Conservation (phyloP, 108 stramenopile genomes). For the Chaetoceros tenuissimus region DNA sequence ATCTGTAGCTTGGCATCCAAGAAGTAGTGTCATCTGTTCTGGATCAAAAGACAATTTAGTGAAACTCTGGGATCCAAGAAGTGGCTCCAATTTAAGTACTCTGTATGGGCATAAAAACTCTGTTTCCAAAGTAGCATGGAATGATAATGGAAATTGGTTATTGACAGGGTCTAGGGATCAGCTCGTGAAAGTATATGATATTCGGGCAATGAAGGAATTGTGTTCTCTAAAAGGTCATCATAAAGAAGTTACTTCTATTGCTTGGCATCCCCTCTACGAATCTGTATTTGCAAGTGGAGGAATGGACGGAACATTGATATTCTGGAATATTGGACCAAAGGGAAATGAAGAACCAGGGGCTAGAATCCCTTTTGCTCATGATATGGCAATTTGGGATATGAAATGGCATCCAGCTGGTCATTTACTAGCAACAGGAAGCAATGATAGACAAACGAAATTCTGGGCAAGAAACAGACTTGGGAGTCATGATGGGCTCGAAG, state of each 20-base stretch:
- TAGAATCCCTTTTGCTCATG: constrained; percentile 85
- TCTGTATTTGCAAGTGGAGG: constrained; percentile 89
- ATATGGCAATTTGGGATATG: constrained; percentile 95
- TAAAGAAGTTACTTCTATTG: constrained; percentile 86
- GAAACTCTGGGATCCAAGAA: constrained; percentile 93
- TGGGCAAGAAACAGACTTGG: constrained; percentile 90
- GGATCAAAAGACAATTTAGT: constrained; percentile 89
- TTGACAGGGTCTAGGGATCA: constrained; percentile 88
- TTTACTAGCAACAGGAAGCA: constrained; percentile 80
- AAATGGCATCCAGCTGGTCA: constrained; percentile 96
- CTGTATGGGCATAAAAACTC: constrained; percentile 95
- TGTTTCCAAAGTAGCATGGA: constrained; percentile 90
- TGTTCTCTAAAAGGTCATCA: constrained; percentile 80
- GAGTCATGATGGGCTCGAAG: constrained; percentile 55
- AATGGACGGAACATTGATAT: constrained; percentile 90
- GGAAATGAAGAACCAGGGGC: constrained; percentile 75
- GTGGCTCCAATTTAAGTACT: constrained; percentile 74
- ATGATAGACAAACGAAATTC: constrained; percentile 91
- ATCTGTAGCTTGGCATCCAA: constrained; percentile 86
- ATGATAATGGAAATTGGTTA: constrained; percentile 94
- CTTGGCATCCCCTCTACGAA: constrained; percentile 94
- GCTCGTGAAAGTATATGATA: constrained; percentile 91
- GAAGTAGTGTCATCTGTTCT: constrained; percentile 80
- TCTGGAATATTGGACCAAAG: constrained; percentile 90
- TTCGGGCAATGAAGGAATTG: constrained; percentile 88